These are phyloP conservation scores for Phytophthora chlamydospora DNA, from an alignment of 352 stramenopile genomes.

Conservation along the genomic window DNA sequence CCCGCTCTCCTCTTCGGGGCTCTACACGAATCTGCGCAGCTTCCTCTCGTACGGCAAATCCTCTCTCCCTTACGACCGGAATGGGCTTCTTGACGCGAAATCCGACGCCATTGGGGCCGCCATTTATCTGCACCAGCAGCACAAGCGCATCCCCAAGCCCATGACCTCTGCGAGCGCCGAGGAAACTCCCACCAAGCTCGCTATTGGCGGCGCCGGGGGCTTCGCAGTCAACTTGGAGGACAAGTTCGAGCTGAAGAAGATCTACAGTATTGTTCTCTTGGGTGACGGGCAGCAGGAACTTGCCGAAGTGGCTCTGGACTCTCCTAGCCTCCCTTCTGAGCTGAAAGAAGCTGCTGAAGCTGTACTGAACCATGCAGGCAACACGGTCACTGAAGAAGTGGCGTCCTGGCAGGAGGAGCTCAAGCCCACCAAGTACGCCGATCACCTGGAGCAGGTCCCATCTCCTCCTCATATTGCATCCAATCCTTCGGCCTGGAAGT, in stretches of 20 bases:
- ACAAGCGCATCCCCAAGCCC: conserved; percentile 47
- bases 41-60: conserved; percentile 93
- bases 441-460: conserved; percentile 70
- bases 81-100: conserved; percentile 12
- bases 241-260: conserved; percentile 90
- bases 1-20: conserved; percentile 56
- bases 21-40: conserved; percentile 94
- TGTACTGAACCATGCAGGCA: conserved; percentile 77
- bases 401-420: conserved; percentile 84
- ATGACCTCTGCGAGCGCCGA: neutral
- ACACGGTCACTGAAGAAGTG: conserved; percentile 80
- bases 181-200: conserved; percentile 89
- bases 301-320: conserved; percentile 38
- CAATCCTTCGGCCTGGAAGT: conserved; percentile 80
- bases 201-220: conserved; percentile 95
- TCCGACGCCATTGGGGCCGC: conserved; percentile 30
- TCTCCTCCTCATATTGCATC: conserved; percentile 69
- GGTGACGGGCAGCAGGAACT: conserved; percentile 46
- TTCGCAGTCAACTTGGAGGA: conserved; percentile 90
- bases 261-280: conserved; percentile 81
- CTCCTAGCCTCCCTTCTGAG: conserved; percentile 44
- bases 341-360: conserved; percentile 65
- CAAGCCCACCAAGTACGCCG: conserved; percentile 80
- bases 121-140: conserved; percentile 84
- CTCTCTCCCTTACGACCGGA: conserved; percentile 62